Base-by-base conservation (phyloP, 768 basidiomycete species). In the Rhodotorula diobovata region DNA sequence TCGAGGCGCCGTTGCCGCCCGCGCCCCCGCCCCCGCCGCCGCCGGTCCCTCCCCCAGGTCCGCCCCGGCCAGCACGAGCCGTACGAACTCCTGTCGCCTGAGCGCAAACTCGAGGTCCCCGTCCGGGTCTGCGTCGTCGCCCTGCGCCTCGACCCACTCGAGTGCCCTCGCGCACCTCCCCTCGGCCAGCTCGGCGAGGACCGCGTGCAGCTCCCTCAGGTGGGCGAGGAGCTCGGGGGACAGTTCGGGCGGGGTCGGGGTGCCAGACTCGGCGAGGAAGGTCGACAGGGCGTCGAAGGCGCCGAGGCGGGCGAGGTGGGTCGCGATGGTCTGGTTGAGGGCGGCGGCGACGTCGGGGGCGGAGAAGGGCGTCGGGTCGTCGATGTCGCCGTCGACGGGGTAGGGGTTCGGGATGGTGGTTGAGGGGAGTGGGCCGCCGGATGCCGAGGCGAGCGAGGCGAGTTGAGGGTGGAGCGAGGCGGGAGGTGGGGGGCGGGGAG, bases 1-100 rank as follows among this genome's bases (percentile, higher is more conserved):
- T 28, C 34, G 12, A 6, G 45, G 39, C 6, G 41, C 39, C 12
- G 30, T 2, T 43, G 41, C 41, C 18, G 41, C 39, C 14, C 39
- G 39, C 39, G 39, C 39, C 39, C 9, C 41, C 41, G 41, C 41
- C 41, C 14, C 41, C 41, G 41, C 6, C 32, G 60, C 32, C 21
- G 45, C 15, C 20, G 32, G 30, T 3, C 8, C 43, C 11, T 7
- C 41, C 21, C 15, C 59, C 4, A 8, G 8, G 25, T 46, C 32
- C 11, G 60, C 46, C 41, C 25, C 39, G 25, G 43, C 23, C 16
- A 76, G 83, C 30, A 94, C 84, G 18, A 95, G 83, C 8, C 87
- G 87, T 64, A 96, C 85, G 79, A 91, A 97, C 79, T 93, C 89
- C 18, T 91, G 93, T 37, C 91, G 90, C 76, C 97, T 91, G 37